These are phyloP conservation scores for Cardamine resedifolia DNA, from an alignment of 345 rosid species.

Conservation along the genomic window DNA sequence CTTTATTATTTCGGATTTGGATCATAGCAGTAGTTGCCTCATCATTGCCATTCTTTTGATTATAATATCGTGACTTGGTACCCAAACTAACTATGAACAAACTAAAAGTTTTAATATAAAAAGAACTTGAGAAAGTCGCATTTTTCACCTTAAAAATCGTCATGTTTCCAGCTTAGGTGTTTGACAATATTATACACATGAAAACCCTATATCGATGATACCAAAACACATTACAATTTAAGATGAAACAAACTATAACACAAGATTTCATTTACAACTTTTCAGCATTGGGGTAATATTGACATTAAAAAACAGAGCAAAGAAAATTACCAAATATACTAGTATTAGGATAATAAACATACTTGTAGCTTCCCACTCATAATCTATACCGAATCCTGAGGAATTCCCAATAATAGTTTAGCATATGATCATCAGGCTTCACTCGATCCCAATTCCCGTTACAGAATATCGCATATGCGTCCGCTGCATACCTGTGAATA, in stretches of 20 bases:
- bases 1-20: slow-evolving; percentile 1
- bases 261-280: not conserved
- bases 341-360: not conserved
- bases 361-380: slow-evolving; percentile 3
- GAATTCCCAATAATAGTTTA: slow-evolving; percentile 71
- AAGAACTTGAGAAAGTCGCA: not conserved
- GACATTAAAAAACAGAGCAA: not conserved
- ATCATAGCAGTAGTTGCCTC: slow-evolving; percentile 19
- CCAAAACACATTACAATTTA: slow-evolving; percentile 2
- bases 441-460: slow-evolving; percentile 75
- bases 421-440: slow-evolving; percentile 64
- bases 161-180: not conserved
- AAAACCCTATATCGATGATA: not conserved
- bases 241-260: not conserved
- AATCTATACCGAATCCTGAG: slow-evolving; percentile 37
- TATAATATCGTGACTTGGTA: slow-evolving; percentile 27
- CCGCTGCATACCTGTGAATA: slow-evolving; percentile 72
- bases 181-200: slow-evolving; percentile 2
- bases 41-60: slow-evolving; percentile 5
- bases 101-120: not conserved
- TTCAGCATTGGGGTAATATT: not conserved
- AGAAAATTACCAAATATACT: not conserved
- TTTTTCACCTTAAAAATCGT: not conserved
- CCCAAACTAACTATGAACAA: not conserved
- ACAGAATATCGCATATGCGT: slow-evolving; percentile 88